These are phyloP conservation scores for Colletotrichum cordylinicola DNA, from an alignment of 2,329 filamentous ascomycete species.

Conservation along the genomic window DNA sequence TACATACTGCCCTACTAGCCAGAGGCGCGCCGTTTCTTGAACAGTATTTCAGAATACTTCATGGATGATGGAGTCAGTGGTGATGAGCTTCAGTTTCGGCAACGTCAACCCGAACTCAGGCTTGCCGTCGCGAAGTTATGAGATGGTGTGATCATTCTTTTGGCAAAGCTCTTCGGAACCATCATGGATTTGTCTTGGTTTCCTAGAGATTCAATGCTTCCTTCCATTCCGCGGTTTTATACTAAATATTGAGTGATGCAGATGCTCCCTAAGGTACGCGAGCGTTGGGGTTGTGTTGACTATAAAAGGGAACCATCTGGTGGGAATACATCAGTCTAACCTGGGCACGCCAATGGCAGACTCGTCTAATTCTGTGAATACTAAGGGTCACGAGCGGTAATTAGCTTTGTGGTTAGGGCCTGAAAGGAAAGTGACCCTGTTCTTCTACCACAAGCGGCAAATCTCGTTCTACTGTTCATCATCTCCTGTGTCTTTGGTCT, in stretches of 20 bases:
- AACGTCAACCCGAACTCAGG: background rate
- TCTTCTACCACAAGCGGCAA: background rate
- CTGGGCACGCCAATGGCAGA: accelerated
- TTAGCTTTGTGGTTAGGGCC: background rate
- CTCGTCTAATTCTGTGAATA: background rate
- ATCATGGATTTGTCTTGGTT: background rate
- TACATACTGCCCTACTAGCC: background rate
- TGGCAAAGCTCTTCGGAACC: background rate
- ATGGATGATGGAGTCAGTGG: background rate
- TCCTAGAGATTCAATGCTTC: background rate
- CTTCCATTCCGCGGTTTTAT: background rate
- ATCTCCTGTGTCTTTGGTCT: background rate
- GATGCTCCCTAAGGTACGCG: background rate
- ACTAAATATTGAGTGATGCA: background rate
- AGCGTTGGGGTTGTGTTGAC: background rate
- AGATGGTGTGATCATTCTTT: background rate
- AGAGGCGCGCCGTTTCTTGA: background rate
- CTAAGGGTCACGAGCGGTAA: background rate
- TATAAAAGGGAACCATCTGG: background rate
- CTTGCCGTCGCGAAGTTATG: background rate
- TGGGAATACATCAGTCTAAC: background rate
- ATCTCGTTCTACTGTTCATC: background rate
- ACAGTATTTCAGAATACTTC: background rate
- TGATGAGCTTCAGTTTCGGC: background rate
- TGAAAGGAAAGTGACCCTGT: background rate